Evolutionary conservation across 1,139 yeast genomes (phyloP), one percentile per base, ranked within the genome.

Genomic region (Lodderomyces metapsilosis): DNA sequence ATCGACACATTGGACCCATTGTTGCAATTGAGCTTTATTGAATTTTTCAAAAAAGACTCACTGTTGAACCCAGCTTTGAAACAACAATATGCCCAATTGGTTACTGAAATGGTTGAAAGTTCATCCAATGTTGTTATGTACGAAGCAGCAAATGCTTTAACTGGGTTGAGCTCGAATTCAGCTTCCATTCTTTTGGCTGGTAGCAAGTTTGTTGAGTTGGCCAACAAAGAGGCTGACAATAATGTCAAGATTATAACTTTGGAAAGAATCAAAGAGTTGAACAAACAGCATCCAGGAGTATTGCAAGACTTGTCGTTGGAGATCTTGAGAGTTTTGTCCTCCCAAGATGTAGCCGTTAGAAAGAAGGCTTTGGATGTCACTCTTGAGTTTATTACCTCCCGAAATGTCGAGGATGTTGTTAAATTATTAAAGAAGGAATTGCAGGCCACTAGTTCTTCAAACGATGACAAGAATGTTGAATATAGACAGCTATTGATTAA

Each of bases 381-480:
- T 15, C 73, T 92, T 56, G 78, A 82, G 51, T 77, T 94, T 62
- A 83, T 91, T 39, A 75, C 94, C 37, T 79, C 85, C 52, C 86
- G 96, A 71, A 92, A 91, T 56, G 96, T 91, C 37, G 97, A 91
- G 56, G 97, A 89, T 57, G 96, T 92, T 31, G 87, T 92, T 49
- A 87, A 88, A 59, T 76, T 91, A 51, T 79, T 94, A 65, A 92
- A 88, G 70, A 92, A 88, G 60, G 99, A 94, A 64, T 77, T 94
- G 46, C 84, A 85, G 56, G 80, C 80, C 53, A 82, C 96, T 3
- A 57, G 71, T 5, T 71, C 76, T 37, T 77, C 84, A 34, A 83
- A 81, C 51, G 86, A 83, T 51, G 96, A 91, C 52, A 84, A 85
- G 62, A 76, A 84, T 46, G 68, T 84, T 38, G 96, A 89, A 57